These are phyloP conservation scores for Trichoderma harzianum DNA, from an alignment of 2,329 filamentous ascomycete genomes.

Conservation along the genomic window DNA sequence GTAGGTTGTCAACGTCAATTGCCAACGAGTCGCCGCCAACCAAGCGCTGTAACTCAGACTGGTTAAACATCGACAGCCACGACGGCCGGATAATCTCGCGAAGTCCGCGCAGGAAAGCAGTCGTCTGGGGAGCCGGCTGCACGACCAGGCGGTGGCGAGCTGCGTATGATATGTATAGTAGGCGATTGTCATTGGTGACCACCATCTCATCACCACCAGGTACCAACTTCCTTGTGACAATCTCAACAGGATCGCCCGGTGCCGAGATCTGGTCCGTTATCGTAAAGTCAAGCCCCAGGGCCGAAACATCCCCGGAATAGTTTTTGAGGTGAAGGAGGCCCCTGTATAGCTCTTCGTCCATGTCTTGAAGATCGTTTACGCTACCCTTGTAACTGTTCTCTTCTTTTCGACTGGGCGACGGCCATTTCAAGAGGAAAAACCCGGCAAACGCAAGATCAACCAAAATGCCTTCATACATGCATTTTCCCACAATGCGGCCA, in stretches of 20 bases:
- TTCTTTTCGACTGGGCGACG: conserved; percentile 62
- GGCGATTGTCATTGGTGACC: conserved; percentile 88
- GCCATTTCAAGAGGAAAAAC: conserved; percentile 97
- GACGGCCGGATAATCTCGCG: conserved; percentile 83
- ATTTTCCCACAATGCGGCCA: conserved; percentile 90
- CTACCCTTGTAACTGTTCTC: conserved; percentile 81
- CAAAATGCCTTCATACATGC: conserved; percentile 93
- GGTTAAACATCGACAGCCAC: conserved; percentile 99
- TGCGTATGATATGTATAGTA: conserved; percentile 92
- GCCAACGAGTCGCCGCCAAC: conserved; percentile 83
- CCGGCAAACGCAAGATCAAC: conserved; percentile 90
- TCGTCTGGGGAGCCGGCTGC: conserved; percentile 78
- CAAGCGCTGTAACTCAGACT: conserved; percentile 87
- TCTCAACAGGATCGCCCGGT: conserved; percentile 49
- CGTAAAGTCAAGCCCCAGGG: conserved; percentile 80
- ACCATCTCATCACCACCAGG: conserved; percentile 70
- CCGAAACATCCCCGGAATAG: conserved; percentile 69
- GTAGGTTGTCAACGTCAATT: conserved; percentile 83
- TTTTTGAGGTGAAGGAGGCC: conserved; percentile 82
- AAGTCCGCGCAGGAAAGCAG: conserved; percentile 82
- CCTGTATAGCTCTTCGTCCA: conserved; percentile 87
- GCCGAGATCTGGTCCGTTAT: conserved; percentile 66
- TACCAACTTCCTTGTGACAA: conserved; percentile 71
- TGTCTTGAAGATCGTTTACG: conserved; percentile 87
- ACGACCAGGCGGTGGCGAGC: conserved; percentile 79